Evolutionary conservation across 1,139 yeast genomes (phyloP), one percentile per base, ranked within the genome.

Genomic region (Geotrichum reessii): DNA sequence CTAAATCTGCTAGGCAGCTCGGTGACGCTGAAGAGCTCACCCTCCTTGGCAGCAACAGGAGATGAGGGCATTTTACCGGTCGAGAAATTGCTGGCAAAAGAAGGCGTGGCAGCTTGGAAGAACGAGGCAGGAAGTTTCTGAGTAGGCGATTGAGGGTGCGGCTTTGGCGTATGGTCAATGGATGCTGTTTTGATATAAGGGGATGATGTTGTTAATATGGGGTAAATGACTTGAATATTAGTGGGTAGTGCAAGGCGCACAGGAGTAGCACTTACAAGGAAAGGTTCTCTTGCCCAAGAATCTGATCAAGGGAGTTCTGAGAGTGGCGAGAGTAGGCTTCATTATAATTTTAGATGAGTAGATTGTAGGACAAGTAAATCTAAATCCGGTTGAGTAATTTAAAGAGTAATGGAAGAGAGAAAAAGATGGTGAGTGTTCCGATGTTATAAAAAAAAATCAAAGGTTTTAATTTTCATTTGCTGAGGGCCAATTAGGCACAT

Each of bases 1-100:
- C 84, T 84, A 76, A 87, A 88, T 71, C 92, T 81, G 60, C 74
- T 64, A 1, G 97, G 89, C 62, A 90, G 80, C 62, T 85, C 81
- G 57, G 82, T 74, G 69, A 93, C 79, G 47, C 91, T 78, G 59
- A 76, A 76, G 64, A 76, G 78, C 70, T 78, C 82, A 53, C 83
- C 85, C 55, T 74, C 76, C 60, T 75, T 74, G 55, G 78, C 76
- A 40, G 77, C 71, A 40, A 79, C 71, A 57, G 76, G 72, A 14
- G 62, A 50, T 3, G 60, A 33, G 37, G 70, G 67, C 62, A 63
- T 65, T 52, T 68, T 67, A 31, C 56, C 73, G 62, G 62, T 69
- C 8, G 73, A 73, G 9, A 73, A 68, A 44, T 79, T 74, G 54
- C 88, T 69, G 58, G 68, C 69, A 46, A 79, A 74, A 53, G 88